phyloP scores from a whole-genome alignment of 305 asterid species.

The Rubia tinctorum region DNA sequence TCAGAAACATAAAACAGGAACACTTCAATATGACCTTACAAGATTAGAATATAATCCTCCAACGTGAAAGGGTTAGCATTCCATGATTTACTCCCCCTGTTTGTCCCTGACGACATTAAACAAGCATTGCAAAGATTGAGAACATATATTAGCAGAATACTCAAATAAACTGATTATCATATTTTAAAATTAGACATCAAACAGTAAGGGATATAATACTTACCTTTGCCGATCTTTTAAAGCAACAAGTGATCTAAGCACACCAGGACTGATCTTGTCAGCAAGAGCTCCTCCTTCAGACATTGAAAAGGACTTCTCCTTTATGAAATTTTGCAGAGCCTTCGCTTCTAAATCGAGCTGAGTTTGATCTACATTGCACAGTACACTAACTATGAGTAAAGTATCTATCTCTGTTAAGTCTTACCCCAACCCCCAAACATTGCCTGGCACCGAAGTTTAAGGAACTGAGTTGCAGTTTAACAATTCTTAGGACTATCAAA shows the following conservation, averaged over 20 bases:
- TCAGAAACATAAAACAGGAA: background rate
- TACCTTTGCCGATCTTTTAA: constrained; percentile 66
- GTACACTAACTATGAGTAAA: constrained; percentile 17
- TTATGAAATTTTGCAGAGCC: constrained; percentile 81
- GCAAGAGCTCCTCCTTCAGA: constrained; percentile 72
- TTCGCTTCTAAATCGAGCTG: constrained; percentile 69
- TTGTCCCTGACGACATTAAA: constrained; percentile 36
- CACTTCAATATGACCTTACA: background rate
- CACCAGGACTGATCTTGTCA: constrained; percentile 78
- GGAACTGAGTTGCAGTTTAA: too few species aligned
- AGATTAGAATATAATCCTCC: background rate
- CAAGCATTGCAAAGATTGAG: constrained; percentile 14
- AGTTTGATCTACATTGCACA: constrained; percentile 58
- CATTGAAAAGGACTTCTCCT: constrained; percentile 69
- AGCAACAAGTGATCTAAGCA: constrained; percentile 79
- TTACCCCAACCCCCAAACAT: too few species aligned
- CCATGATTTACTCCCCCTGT: constrained; percentile 32
- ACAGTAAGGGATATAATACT: constrained; percentile 10
- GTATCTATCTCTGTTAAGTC: background rate
- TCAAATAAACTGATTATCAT: background rate
- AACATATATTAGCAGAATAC: background rate
- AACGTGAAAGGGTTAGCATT: background rate
- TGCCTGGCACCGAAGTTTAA: too few species aligned
- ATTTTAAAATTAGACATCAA: background rate
- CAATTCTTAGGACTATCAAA: too few species aligned